These are phyloP conservation scores for Calonectria pauciramosa DNA, from an alignment of 2,329 filamentous ascomycete species.

Conservation along the genomic window DNA sequence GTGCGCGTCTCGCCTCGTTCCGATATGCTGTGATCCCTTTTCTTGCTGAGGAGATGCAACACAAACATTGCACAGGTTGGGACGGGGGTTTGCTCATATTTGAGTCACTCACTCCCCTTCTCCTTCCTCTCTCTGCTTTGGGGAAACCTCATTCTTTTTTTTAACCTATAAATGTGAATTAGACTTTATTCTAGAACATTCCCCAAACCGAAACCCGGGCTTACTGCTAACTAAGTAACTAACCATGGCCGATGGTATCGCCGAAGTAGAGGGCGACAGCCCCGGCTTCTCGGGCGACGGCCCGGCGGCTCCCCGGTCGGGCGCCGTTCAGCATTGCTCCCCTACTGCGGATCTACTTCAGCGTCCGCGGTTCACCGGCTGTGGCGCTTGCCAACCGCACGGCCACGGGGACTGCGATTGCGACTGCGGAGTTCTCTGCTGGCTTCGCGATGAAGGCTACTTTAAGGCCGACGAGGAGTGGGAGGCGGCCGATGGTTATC, in stretches of 20 bases:
- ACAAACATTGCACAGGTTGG: conserved; percentile 19
- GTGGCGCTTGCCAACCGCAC: not conserved
- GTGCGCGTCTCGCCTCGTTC: conserved; percentile 26
- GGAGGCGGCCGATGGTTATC: not conserved
- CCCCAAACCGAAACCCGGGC: not conserved
- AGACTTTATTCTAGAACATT: not conserved
- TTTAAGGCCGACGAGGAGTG: not conserved
- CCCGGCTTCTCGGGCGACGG: not conserved
- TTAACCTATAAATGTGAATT: not conserved
- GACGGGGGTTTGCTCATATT: not conserved
- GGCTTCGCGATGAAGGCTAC: not conserved
- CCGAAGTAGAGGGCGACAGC: conserved; percentile 29
- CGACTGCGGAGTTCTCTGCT: not conserved
- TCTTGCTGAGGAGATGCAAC: conserved; percentile 4
- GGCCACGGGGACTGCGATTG: not conserved
- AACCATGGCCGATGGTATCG: conserved; percentile 31
- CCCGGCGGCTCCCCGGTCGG: not conserved
- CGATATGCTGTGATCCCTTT: not conserved
- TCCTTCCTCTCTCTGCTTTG: not conserved
- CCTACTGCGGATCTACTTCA: not conserved
- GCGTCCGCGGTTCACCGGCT: not conserved
- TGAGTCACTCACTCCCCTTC: not conserved
- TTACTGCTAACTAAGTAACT: too few relatives aligned
- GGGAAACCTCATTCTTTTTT: not conserved
- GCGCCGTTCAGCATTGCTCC: not conserved